Evolutionary conservation across 108 stramenopile genomes (phyloP), one percentile per base, ranked within the genome.

Genomic region (Schizochytrium sp.): DNA sequence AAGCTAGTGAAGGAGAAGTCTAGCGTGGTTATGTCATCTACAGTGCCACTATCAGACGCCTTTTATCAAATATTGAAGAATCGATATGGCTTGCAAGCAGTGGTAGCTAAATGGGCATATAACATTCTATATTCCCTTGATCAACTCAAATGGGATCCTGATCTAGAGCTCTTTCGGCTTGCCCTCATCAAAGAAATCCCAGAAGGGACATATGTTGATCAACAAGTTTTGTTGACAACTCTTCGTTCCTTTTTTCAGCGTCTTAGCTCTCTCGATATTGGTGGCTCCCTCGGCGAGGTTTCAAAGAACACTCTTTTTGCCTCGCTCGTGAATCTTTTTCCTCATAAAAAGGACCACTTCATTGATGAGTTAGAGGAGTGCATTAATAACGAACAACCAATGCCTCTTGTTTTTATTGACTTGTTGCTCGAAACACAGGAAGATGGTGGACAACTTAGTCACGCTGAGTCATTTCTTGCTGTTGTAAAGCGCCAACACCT

Each of bases 241-340:
- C 40, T 83, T n/a, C 76, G 76, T 5, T 55, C 53, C 5, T 83
- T 83, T 83, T 40, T 83, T 47, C 76, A 55, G 55, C 49, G 55
- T 47, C 76, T 83, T 5, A 55, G 76, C 76, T 55, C 47, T 1
- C 5, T 83, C 53, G 76, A 83, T 38, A 83, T 55, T n/a, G 76
- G 76, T 10, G 53, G 76, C 76, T 49, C 76, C 10, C 76, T 83
- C 17, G 76, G 76, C 10, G 76, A 83, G 47, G 76, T 83, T 40
- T 83, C 76, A 10, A 83, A 83, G 47, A 53, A 46, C 4, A 55
- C 76, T 5, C 53, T 83, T 1, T 83, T 83, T 83, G 76, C 47
- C 10, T 83, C 76, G 8, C 76, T 83, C 47, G n/a, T 10, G 47
- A 83, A 17, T 40, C n/a, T 83, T n/a, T 83, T 83, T 83, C 76